Evolutionary conservation across 192 early-diverging fungal genomes (phyloP).

Genomic region (Endogone sp.): DNA sequence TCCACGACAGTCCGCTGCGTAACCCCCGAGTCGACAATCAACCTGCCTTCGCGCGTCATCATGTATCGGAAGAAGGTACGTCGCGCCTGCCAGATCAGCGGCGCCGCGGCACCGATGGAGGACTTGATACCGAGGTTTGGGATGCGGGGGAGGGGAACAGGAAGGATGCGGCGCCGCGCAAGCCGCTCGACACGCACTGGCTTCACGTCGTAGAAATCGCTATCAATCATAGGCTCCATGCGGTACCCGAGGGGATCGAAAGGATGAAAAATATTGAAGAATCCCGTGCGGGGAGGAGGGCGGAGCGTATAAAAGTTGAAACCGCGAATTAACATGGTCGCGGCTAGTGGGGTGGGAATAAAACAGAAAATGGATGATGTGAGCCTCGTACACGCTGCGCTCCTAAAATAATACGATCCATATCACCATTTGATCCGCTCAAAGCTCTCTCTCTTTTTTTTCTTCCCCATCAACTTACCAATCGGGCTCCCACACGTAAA

Average conservation of each 20-base stretch:
- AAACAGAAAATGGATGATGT: not conserved
- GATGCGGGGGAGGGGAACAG: constrained; percentile 17
- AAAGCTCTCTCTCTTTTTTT: no score
- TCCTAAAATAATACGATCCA: no score
- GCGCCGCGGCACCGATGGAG: constrained; percentile 20
- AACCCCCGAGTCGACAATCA: constrained; percentile 8
- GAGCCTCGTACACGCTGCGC: no score
- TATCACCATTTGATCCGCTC: no score
- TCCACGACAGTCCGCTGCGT: constrained; percentile 7
- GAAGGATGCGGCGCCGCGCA: constrained; percentile 7
- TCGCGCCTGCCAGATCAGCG: constrained; percentile 11
- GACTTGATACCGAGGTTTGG: constrained; percentile 24
- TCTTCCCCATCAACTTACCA: constrained; percentile 32
- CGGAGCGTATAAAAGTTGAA: constrained; percentile 42
- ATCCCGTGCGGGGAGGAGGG: constrained; percentile 42
- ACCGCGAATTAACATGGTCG: constrained; percentile 53
- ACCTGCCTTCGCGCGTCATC: constrained; percentile 5
- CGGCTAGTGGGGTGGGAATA: constrained; percentile 33
- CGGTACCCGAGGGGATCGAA: constrained; percentile 69
- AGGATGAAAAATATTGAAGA: constrained; percentile 69
- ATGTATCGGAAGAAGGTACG: constrained; percentile 20
- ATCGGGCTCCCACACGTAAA: constrained; percentile 46
- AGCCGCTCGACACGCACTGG: constrained; percentile 36
- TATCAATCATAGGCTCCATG: constrained; percentile 56
- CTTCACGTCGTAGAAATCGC: constrained; percentile 40